Evolutionary conservation across 192 early-diverging fungal species (phyloP), one percentile per base, ranked within the genome.

Genomic region (Mortierella alpina): DNA sequence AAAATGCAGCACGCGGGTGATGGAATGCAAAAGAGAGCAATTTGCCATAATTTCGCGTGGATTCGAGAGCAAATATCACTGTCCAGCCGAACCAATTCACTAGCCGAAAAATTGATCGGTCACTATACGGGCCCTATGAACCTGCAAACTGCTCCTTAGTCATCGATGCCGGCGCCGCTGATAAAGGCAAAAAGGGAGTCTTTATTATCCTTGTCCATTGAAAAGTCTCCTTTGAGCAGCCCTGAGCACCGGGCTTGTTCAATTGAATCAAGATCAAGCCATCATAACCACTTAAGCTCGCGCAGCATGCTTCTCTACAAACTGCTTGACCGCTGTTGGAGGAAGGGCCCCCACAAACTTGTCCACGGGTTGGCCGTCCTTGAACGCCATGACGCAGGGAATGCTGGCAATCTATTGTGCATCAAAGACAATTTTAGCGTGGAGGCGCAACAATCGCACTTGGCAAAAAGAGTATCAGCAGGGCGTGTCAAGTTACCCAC

Each of bases 321-420:
- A 89, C 11, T 86, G 76, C 22, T 84, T 74, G 46, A 95, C 79
- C 71, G 87, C 88, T 18, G 87, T 63, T 51, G 71, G 70, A 41
- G 83, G 69, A 7, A 86, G 83, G 61, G 86, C 85, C 42, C 95
- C 95, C 39, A 94, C 82, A 68, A 95, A 94, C 12, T 77, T 58
- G n/a, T 89, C 90, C 6, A 92, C 85, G 0, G 87, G 73, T 72
- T 89, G 59, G 47, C 90, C 91, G 15, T 89, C 80, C 64, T 88
- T 85, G 84, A 96, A 93, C 7, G 90, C 89, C 58, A 86, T 75
- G 8, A 95, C 95, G 4, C 92, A 94, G 15, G 94, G 94, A 62
- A 95, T 85, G 53, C 92, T 89, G 20, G 88, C 75, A 72, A 93
- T 83, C 86, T 92, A 69, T 55, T 42, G 3, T 31, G 31, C 31